Base-by-base conservation (phyloP, 371 early-diverging fungal genomes). In the Fennellomyces sp. region DNA sequence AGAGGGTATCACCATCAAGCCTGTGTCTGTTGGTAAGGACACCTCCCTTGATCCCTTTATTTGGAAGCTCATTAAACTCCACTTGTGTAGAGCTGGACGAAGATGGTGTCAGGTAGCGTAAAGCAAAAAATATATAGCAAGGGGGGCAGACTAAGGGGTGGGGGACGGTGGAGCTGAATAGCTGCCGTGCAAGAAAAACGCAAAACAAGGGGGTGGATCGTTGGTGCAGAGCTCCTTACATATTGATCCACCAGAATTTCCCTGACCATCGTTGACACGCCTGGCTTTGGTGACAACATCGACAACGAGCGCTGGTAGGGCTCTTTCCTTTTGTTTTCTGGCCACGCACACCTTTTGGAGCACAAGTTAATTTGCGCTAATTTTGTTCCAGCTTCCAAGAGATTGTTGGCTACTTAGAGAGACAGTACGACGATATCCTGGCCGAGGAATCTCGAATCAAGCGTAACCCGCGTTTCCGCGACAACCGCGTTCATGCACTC, bases 401-500 rank as follows among this genome's bases (percentile, higher is more conserved):
- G 58, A 96, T 98, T 65, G 88, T 97, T 42, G 88, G 87, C 11
- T 97, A 98, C 73, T 84, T 99, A 38, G 97, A 98, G 72, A 70
- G 83, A 61, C 97, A 97, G 76, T 97, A 93, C 70, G 98, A 99
- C 72, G 91, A 94, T 55, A 95, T 97, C 64, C 73, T 99, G 53
- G 93, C 94, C 6, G 97, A 99, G 74, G 98, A 99, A 68, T 90
- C 90, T 35, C 72, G 94, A 56, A 91, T 94, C 71, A 89, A 97
- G 81, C 92, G 99, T 71, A 98, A 97, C 75, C 93, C 96, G 31
- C 88, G 96, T 62, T 95, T 95, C 87, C 93, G 93, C 71, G 99
- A 98, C 80, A 93, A 94, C 82, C 91, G 98, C 55, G 91, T 99
- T 35, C 99, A 99, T 75, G 95, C 94, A 4, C 88, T 97, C 19